Percentiles rank a stretch among this genome's conserved stretches.
Evolutionary conservation across 2,329 filamentous ascomycete genomes (phyloP).

Genomic region (Monosporascus sp.): DNA sequence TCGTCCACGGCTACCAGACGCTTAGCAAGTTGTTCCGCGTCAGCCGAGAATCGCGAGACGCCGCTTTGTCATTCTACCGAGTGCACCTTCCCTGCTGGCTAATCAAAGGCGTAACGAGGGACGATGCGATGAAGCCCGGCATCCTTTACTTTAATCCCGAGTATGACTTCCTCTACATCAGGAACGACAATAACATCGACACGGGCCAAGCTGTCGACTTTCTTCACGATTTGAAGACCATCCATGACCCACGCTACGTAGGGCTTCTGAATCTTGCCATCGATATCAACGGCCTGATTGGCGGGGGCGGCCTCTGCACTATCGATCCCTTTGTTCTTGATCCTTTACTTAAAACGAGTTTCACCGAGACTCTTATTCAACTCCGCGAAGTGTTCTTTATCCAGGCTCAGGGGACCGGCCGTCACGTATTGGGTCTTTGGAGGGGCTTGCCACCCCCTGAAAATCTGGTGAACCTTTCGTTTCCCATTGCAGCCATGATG

Average conservation of each 20-base stretch:
- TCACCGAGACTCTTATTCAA: constrained; percentile 4
- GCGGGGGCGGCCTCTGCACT: neutral
- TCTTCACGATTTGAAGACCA: constrained; percentile 8
- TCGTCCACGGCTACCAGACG: neutral
- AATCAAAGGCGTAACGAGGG: neutral
- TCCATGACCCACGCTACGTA: constrained; percentile 6
- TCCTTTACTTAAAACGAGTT: neutral
- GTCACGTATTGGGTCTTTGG: neutral
- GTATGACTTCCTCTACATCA: constrained; percentile 6
- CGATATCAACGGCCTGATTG: neutral
- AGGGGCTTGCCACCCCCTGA: neutral
- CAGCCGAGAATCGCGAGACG: constrained; percentile 6
- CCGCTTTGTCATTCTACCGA: constrained; percentile 6
- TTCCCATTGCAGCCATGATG: constrained; percentile 4
- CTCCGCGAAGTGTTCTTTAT: constrained; percentile 9
- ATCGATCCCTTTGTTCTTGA: neutral
- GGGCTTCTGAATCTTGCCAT: constrained; percentile 10
- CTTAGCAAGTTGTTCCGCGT: constrained; percentile 10
- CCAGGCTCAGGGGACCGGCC: neutral
- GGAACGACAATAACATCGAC: neutral
- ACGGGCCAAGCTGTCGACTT: constrained; percentile 1
- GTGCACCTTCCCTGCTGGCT: constrained; percentile 8
- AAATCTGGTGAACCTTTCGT: constrained; percentile 1
- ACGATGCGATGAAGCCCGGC: neutral
- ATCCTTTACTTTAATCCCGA: constrained; percentile 12